Conservation (phyloP, 1,139 yeast species). For the Geotrichum macrosporum region DNA sequence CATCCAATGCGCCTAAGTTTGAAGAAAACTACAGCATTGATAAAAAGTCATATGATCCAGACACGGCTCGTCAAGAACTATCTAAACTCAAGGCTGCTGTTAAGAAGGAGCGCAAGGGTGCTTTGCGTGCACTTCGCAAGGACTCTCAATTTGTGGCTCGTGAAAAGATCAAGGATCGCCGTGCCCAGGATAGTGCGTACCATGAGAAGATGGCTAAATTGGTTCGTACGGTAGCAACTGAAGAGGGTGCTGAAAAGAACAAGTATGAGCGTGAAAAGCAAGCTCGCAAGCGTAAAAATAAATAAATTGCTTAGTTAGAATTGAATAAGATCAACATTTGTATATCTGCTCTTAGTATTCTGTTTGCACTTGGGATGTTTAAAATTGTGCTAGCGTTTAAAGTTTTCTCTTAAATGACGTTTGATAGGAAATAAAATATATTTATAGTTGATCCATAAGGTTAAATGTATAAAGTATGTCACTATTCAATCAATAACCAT, state of each 20-base stretch:
- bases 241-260: constrained; percentile 92
- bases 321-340: no score
- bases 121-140: constrained; percentile 83
- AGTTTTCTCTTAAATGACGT: no score
- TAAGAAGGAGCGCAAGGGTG: constrained; percentile 87
- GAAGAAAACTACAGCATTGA: constrained; percentile 97
- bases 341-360: no score
- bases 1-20: constrained; percentile 82
- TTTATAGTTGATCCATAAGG: not conserved
- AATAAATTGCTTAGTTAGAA: constrained; percentile 6
- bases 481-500: constrained; percentile 16
- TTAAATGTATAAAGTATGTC: no score
- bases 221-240: constrained; percentile 79
- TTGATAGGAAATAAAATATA: no score
- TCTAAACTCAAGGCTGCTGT: constrained; percentile 76
- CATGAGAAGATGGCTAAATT: constrained; percentile 87
- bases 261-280: constrained; percentile 83
- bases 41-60: constrained; percentile 83
- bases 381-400: no score
- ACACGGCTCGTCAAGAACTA: constrained; percentile 75
- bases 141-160: constrained; percentile 85
- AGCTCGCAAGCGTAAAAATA: constrained; percentile 50
- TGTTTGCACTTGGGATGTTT: no score
- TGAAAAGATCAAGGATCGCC: constrained; percentile 75
- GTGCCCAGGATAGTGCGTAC: constrained; percentile 67